Base-by-base conservation (phyloP, 2,329 filamentous ascomycete species). In the Cercospora zeina region DNA sequence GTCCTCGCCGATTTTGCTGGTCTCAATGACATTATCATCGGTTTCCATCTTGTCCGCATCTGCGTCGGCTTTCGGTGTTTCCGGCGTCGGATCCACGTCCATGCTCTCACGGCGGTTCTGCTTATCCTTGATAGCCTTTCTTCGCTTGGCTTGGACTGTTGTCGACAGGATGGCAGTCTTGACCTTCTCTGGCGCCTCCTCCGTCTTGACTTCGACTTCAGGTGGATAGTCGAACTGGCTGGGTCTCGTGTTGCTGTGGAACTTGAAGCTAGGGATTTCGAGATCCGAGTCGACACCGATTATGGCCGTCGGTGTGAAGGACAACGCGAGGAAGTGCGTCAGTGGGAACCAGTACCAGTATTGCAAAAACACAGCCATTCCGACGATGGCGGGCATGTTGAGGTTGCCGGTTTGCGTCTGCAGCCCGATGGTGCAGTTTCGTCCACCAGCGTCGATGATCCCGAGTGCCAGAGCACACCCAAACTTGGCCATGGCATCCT, bases 281-380 rank as follows among this genome's bases (percentile, higher is more conserved):
- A 99, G 84, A 73, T 97, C 91, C 73, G 96, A 89, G 74, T 99
- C 93, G 27, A 99, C 86, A 63, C 90, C 93, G 70, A 97, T 97
- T 73, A 99, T 90, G 1, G 95, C 90, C 1, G 96, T 99, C 1
- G 95, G 95, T n/a, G 91, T 92, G 79, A 99, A 97, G 72, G 91
- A 93, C 65, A 99, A 83, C 0, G 93, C 96, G 62, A 99, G 77
- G 86, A 99, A 99, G 78, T 99, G 95, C 31, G 95, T 96, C 72
- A 97, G 89, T 63, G 95, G 95, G 85, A 99, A 99, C 95, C 95
- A 99, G 81, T 99, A 99, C 95, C 95, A 99, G 81, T 99, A 99
- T 76, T 99, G 95, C 8, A 93, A 96, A 79, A 99, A 99, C 58
- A 99, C 90, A 30, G 92, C 93, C 87, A 96, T 96, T 69, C 95